Conservation (phyloP, 1,139 yeast species). For the Pichia sp. region DNA sequence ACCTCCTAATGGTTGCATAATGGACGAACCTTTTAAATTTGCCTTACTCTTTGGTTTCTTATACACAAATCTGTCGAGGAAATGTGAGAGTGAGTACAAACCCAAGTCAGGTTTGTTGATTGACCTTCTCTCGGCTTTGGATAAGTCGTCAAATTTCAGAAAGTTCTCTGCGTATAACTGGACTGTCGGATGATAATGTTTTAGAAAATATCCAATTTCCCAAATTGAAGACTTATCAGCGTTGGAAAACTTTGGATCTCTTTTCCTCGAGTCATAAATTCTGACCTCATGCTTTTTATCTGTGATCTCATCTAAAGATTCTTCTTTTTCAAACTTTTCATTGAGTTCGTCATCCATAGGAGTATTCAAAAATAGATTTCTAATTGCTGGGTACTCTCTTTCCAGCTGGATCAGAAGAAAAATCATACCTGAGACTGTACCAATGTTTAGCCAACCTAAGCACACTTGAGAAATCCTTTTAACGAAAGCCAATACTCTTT, state of each 20-base stretch:
- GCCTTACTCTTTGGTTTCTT: constrained; percentile 83
- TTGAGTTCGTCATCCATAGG: constrained; percentile 43
- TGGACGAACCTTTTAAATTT: constrained; percentile 73
- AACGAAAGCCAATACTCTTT: constrained; percentile 82
- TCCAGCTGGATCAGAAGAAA: constrained; percentile 69
- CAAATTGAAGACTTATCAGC: constrained; percentile 80
- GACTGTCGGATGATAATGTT: constrained; percentile 92
- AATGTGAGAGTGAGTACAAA: constrained; percentile 79
- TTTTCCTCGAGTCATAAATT: constrained; percentile 74
- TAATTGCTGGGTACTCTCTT: constrained; percentile 47
- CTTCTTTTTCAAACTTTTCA: constrained; percentile 34
- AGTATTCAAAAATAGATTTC: constrained; percentile 44
- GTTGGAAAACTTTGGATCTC: constrained; percentile 86
- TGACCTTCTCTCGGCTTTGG: constrained; percentile 41
- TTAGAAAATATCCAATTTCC: constrained; percentile 72
- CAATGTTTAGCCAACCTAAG: constrained; percentile 80
- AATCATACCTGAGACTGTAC: constrained; percentile 87
- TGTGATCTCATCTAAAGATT: constrained; percentile 20
- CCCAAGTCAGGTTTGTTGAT: constrained; percentile 81
- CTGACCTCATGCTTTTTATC: constrained; percentile 18
- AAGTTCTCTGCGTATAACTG: constrained; percentile 72
- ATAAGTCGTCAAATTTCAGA: constrained; percentile 37
- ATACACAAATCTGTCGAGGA: constrained; percentile 92
- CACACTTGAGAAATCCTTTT: constrained; percentile 87
- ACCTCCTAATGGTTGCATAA: constrained; percentile 98